phyloP scores from a whole-genome alignment of 768 basidiomycete species.

The Kwoniella heveanensis region DNA sequence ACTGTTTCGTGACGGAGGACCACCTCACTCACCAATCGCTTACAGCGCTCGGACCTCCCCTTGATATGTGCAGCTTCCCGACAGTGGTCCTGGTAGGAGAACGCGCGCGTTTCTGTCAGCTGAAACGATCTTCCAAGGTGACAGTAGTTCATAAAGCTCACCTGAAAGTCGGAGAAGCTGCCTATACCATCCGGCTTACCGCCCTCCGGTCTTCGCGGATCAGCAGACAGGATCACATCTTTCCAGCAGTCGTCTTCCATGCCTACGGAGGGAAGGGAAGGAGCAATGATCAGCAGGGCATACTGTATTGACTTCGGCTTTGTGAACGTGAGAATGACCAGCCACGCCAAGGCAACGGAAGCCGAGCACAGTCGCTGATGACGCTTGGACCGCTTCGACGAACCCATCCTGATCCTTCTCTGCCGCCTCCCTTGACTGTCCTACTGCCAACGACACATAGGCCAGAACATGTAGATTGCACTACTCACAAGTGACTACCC shows the following conservation, averaged over 20 bases:
- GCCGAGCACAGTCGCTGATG: no score
- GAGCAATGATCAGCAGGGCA: no score
- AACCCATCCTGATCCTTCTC: no score
- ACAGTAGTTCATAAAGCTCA: conserved; percentile 2
- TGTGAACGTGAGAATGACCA: no score
- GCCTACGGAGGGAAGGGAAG: no score
- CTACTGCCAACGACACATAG: no score
- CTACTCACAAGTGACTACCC: conserved; percentile 41
- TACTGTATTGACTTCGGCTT: no score
- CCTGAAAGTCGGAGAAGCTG: conserved; percentile 39
- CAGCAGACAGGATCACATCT: conserved; percentile 39
- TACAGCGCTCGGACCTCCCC: conserved; percentile 20
- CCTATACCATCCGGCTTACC: conserved; percentile 41
- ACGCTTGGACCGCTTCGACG: no score
- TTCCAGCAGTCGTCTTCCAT: conserved; percentile 50
- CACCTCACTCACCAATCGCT: conserved; percentile 12
- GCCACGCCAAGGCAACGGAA: no score
- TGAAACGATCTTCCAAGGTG: no score
- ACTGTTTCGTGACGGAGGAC: neutral
- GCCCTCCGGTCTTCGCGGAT: conserved; percentile 31
- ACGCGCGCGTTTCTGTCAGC: no score
- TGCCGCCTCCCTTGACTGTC: no score
- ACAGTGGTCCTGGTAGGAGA: conserved; percentile 39
- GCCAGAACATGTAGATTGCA: neutral
- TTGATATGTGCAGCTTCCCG: conserved; percentile 24